Base-by-base conservation (phyloP, 371 early-diverging fungal species). In the Vairimorpha apis region DNA sequence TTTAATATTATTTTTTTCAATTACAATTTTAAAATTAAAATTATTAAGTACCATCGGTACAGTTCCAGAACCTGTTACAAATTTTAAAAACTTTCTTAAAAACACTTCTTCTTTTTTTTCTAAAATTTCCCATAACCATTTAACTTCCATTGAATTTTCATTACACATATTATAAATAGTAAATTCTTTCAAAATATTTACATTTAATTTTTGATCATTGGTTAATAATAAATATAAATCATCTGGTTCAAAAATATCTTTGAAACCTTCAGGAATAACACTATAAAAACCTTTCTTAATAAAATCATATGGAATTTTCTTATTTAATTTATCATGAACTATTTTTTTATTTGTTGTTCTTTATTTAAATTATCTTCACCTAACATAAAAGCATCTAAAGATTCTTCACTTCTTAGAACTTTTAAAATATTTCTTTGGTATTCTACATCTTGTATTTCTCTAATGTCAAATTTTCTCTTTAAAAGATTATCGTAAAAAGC, bases 401-500 rank as follows among this genome's bases (percentile, higher is more conserved):
- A 18, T 21, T 14, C 35, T 32, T 65, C 49, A 27, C 55, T 51
- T 47, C 33, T 5, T 4, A 55, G 27, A 27, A 64, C 27, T 45
- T 30, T 41, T 49, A 49, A 7, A 18, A 78, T 12, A 43, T 23
- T 14, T 21, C 23, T 41, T 51, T 71, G 68, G 8, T 56, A 41
- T 47, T 65, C 32, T 13, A 43, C 45, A 60, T 78, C 75, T 62
- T 74, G 75, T 16, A 78, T 65, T 5, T 68, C 12, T 37, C 41
- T 35, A 1, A 70, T 3, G 1, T 53, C 53, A 41, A 43, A 75
- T n/a, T 62, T 71, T 58, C 53, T 60, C 16, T 43, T n/a, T n/a
- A 74, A 32, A 14, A 78, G 29, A 68, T 69, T 70, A 51, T 78
- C 78, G 56, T 72, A 78, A 65, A 78, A 78, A 18, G 49, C 2